Percentiles rank a stretch among this genome's conserved stretches.
Conservation (phyloP, 2,329 filamentous ascomycete genomes). For the Fusarium subglutinans region DNA sequence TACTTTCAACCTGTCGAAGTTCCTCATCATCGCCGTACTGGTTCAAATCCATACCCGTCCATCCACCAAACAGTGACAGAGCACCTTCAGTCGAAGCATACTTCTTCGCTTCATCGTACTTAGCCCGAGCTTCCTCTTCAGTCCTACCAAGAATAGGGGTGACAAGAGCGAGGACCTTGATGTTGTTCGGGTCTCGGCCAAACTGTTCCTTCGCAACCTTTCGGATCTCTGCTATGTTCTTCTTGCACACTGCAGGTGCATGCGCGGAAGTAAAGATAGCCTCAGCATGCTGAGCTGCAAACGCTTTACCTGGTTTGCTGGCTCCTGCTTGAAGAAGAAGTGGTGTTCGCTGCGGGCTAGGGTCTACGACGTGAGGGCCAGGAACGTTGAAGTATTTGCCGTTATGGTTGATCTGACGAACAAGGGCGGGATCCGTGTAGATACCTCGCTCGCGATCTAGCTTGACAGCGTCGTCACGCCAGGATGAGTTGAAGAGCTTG, state of each 20-base stretch:
- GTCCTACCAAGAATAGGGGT: constrained; percentile 72
- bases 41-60: constrained; percentile 69
- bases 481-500: constrained; percentile 74
- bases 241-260: constrained; percentile 67
- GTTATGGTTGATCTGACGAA: constrained; percentile 72
- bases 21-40: constrained; percentile 73
- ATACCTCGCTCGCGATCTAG: constrained; percentile 66
- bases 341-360: constrained; percentile 73
- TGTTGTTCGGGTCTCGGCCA: constrained; percentile 66
- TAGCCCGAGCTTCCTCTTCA: constrained; percentile 71
- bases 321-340: constrained; percentile 77
- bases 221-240: constrained; percentile 71
- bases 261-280: constrained; percentile 76
- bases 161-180: constrained; percentile 75
- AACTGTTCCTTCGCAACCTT: constrained; percentile 60
- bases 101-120: constrained; percentile 68
- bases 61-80: constrained; percentile 76
- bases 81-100: constrained; percentile 72
- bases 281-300: constrained; percentile 76
- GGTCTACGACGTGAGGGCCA: constrained; percentile 72
- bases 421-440: constrained; percentile 62
- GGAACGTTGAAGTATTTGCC: constrained; percentile 72
- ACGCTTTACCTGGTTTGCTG: constrained; percentile 70
- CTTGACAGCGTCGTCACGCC: constrained; percentile 72
- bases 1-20: constrained; percentile 68